Evolutionary conservation across 1,284 basidiomycete species (phyloP).

Genomic region (Blastosporella zonata): DNA sequence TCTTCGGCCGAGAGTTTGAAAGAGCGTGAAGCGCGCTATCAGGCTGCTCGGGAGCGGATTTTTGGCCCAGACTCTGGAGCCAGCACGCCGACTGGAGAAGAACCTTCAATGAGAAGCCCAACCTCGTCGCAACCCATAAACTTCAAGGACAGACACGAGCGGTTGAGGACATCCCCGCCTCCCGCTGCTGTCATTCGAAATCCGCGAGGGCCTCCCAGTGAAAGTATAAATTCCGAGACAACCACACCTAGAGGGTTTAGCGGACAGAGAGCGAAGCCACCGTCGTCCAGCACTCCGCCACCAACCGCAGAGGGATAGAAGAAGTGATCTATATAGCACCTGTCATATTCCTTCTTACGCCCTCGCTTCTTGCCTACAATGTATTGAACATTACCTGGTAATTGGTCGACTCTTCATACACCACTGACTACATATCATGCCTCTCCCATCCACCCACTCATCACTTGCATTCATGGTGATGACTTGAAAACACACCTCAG

Average conservation of each 20-base stretch:
- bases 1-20: conserved; percentile 31
- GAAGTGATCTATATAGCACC: no score
- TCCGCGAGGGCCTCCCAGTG: conserved; percentile 16
- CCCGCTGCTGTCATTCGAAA: conserved; percentile 14
- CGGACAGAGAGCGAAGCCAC: conserved; percentile 9
- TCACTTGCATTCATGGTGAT: no score
- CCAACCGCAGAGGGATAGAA: background rate
- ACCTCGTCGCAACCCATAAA: conserved; percentile 1
- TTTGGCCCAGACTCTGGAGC: conserved; percentile 29
- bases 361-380: no score
- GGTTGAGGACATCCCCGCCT: background rate
- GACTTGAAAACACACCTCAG: no score
- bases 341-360: no score
- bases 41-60: conserved; percentile 42
- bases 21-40: conserved; percentile 41
- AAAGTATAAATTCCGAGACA: background rate
- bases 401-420: no score
- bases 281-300: background rate
- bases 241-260: conserved; percentile 9
- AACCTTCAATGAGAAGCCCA: background rate
- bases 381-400: no score
- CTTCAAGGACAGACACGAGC: conserved; percentile 6
- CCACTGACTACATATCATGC: no score
- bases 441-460: no score
- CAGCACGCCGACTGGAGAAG: background rate